phyloP scores from a whole-genome alignment of 805 yeast species.

The Candida pini region DNA sequence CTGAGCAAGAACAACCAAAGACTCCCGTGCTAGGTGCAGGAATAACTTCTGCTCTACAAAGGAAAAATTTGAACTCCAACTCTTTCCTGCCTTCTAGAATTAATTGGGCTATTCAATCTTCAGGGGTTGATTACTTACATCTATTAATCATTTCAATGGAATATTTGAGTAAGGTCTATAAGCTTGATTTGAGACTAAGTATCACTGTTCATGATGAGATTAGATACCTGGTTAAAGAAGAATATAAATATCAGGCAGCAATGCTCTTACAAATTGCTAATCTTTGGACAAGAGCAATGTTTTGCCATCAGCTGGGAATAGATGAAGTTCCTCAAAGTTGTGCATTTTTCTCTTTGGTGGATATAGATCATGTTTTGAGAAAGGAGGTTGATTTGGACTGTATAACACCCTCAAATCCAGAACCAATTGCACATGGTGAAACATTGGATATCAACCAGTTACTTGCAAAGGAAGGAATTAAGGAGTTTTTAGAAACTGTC shows the following conservation, averaged over 20 bases:
- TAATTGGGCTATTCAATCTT: conserved; percentile 97
- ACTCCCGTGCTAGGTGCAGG: conserved; percentile 95
- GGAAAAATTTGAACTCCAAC: conserved; percentile 56
- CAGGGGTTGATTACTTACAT: conserved; percentile 96
- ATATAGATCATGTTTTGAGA: conserved; percentile 79
- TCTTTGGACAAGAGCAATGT: conserved; percentile 94
- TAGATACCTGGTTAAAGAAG: conserved; percentile 68
- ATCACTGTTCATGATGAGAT: conserved; percentile 95
- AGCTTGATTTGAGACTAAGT: conserved; percentile 68
- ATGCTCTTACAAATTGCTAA: conserved; percentile 84
- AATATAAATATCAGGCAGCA: conserved; percentile 72
- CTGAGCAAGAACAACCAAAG: conserved; percentile 70
- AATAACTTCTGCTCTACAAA: conserved; percentile 76
- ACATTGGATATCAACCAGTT: conserved; percentile 56
- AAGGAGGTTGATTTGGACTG: conserved; percentile 93
- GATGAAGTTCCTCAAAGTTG: conserved; percentile 88
- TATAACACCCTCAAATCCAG: conserved; percentile 80
- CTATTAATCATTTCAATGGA: conserved; percentile 82
- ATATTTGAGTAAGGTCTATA: conserved; percentile 59
- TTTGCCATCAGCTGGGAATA: conserved; percentile 87
- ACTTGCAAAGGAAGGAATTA: conserved; percentile 34
- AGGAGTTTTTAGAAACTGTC: conserved; percentile 18
- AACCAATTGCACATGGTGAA: conserved; percentile 73
- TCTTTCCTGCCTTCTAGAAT: conserved; percentile 82
- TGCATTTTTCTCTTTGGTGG: conserved; percentile 93